A percentile compares a stretch with the other conserved stretches of the same genome.
Conservation (phyloP, 192 early-diverging fungal genomes). For the Piromyces finnis region DNA sequence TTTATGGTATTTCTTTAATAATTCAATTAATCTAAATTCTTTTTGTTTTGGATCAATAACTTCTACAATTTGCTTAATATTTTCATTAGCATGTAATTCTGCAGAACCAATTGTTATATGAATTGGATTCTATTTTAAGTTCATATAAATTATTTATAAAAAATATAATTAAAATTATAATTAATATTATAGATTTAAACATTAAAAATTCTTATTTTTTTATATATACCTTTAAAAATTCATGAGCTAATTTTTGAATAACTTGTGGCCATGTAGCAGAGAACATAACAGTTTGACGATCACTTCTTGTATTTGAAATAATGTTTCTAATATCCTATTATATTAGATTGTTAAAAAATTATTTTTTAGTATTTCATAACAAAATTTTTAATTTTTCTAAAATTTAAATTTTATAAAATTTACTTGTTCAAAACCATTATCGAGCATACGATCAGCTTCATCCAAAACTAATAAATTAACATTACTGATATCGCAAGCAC, state of each 20-base stretch:
- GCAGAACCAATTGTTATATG: constrained; percentile 71
- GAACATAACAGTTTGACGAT: constrained; percentile 89
- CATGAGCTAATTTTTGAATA: constrained; percentile 67
- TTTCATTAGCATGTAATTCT: constrained; percentile 70
- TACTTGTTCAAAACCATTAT: constrained; percentile 62
- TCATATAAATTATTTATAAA: too few species aligned
- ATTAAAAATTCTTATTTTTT: too few species aligned
- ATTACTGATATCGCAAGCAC: constrained; percentile 52
- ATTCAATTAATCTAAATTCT: constrained; percentile 48
- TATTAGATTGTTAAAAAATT: too few species aligned
- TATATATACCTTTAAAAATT: constrained; percentile 52
- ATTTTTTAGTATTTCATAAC: too few species aligned
- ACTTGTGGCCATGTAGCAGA: constrained; percentile 80
- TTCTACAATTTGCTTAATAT: constrained; percentile 77
- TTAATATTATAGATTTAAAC: too few species aligned
- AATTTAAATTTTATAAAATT: too few species aligned
- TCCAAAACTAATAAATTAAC: constrained; percentile 62
- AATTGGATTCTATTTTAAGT: constrained; percentile 29
- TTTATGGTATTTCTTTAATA: constrained; percentile 72
- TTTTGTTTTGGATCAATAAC: constrained; percentile 65
- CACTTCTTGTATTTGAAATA: constrained; percentile 47
- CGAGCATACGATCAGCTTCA: background rate
- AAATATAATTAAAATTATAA: too few species aligned
- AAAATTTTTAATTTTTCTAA: too few species aligned
- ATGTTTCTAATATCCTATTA: constrained; percentile 79